Evolutionary conservation across 2,329 filamentous ascomycete genomes (phyloP), one percentile per base, ranked within the genome.

Genomic region (Hypoxylon sp.): DNA sequence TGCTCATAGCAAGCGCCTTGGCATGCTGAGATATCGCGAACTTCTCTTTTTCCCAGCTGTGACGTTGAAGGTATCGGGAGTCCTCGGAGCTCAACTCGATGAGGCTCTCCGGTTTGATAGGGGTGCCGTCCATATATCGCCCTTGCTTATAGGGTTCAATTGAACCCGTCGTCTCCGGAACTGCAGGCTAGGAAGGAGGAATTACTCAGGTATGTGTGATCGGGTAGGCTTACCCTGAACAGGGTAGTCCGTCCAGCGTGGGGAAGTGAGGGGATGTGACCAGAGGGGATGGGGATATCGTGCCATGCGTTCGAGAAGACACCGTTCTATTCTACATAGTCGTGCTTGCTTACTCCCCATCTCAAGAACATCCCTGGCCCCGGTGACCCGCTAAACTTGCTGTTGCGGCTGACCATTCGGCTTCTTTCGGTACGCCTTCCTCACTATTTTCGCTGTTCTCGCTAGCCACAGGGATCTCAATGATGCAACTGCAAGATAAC

Each of bases 381-480:
- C 56, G 47, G 29, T 68, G 44, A 39, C 27, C 62, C 58, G 57
- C 58, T 39, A 54, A 67, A 44, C 32, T 48, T 46, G 32, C 44
- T 57, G 46, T 48, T 65, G 60, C 60, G 60, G 64, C 61, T 67
- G 67, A 62, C 64, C 56, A 48, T 61, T 60, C 53, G 67, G 67
- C 53, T 67, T 59, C 48, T 59, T 50, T 67, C 63, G 60, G 60
- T 59, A 65, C 59, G 47, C 31, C 46, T 29, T 54, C 19, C 17
- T 57, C 46, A 35, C 56, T 46, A 54, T 60, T n/a, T 21, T 10
- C 37, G n/a, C 19, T 42, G 8, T 21, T 19, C 39, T 21, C 6
- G 10, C 24, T 32, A n/a, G 39, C 39, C 2, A 19, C 10, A 6
- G 37, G 37, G 42, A 15, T 21, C 32, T 51, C 19, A 65, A 56